Evolutionary conservation across 257 asterid species (phyloP), one percentile per base, ranked within the genome.

Genomic region (Solanum peruvianum): DNA sequence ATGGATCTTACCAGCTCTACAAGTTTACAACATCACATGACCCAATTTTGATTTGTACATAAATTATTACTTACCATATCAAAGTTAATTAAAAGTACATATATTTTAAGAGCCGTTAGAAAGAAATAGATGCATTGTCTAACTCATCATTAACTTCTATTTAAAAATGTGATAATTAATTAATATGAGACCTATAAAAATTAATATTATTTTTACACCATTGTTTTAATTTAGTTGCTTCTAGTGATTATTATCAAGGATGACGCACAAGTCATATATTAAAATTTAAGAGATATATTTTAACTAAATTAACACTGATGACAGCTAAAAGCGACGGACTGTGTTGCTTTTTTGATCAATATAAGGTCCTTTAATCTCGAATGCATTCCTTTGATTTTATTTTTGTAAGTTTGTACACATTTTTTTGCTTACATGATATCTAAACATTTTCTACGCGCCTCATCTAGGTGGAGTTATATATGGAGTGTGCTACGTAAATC

Each of bases 301-400:
- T 37, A 6, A 6, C 1, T 37, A 37, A 37, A 37, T 5, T 35
- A 35, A 5, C 0, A 35, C 0, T 35, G 1, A 0, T 6, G 39
- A 37, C 39, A 5, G 39, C 39, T 6, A 37, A 37, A 37, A 37
- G 39, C 39, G 39, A 37, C 7, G 1, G 39, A 6, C 7, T 37
- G 7, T 37, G 39, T 6, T 6, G 7, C 1, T 37, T 37, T 37
- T 37, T 37, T 37, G 7, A 0, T 37, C 1, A 37, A 37, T 37
- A 37, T 37, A 37, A 37, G 7, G 7, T 37, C 39, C 39, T 6
- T 1, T 37, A 5, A 37, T 37, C 39, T 37, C 7, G 39, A 37
- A 37, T 37, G 39, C 6, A 37, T 37, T 2, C 39, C 0, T 37
- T 6, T 6, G 7, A 37, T 37, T 37, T 37, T 37, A 37, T 39